Evolutionary conservation across 768 basidiomycete genomes (phyloP), one percentile per base, ranked within the genome.

Genomic region (Favolaschia claudopus): DNA sequence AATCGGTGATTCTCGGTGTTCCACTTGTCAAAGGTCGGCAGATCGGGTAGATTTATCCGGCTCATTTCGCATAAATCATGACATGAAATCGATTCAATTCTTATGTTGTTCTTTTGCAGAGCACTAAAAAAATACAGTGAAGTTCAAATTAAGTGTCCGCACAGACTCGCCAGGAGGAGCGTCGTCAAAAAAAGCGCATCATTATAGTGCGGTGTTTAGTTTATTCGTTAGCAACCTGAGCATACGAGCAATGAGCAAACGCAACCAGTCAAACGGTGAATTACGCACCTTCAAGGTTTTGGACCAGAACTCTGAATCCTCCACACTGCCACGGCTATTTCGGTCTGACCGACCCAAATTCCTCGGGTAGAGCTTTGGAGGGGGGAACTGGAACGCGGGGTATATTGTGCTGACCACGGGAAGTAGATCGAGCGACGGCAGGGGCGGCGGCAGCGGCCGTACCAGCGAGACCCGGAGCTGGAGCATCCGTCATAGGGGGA

Each of bases 301-400:
- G 5, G 62, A 40, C 62, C 57, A 63, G 52, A 63, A 63, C 15
- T 46, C 61, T 4, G 55, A 24, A 33, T 63, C 61, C 27, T 63
- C 62, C 22, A 45, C n/a, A n/a, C 62, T 63, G 17, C n/a, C 24
- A 15, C 53, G 56, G 19, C 27, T 20, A 19, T 34, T 22, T 14
- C 36, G 28, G 22, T 55, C 47, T 14, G 52, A 53, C 5, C 43
- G 15, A 4, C 4, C 62, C 62, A 25, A 60, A 64, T 52, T 55
- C 58, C n/a, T 42, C 33, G 3, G 58, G 63, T 24, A 60, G 32
- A 7, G 56, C n/a, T 10, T 27, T 20, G 7, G 54, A 34, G n/a
- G n/a, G n/a, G 19, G 63, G 63, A 12, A 64, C 58, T 10, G 58
- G 58, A 33, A 57, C 55, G 33, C 63, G 63, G 22, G 63, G 50